Evolutionary conservation across 1,139 yeast genomes (phyloP).

Genomic region (Blastobotrys capitulatus): DNA sequence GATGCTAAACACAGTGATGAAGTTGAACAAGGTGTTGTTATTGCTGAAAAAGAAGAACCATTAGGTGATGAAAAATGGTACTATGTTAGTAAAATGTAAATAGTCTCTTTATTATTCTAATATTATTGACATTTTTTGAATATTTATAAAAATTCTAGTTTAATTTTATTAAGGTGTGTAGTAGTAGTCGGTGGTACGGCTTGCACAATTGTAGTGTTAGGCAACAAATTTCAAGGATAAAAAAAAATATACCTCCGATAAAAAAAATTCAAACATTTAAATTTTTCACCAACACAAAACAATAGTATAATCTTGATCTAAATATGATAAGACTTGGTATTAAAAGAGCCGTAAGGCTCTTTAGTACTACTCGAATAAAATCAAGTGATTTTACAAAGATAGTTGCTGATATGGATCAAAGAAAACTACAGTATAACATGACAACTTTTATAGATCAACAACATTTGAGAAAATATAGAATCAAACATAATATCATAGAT

Average conservation of each 20-base stretch:
- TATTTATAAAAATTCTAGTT: no score
- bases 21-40: background rate
- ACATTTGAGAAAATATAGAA: background rate
- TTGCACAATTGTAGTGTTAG: no score
- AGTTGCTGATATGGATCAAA: slow-evolving; percentile 9
- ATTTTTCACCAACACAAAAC: no score
- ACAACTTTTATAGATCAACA: background rate
- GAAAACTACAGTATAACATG: slow-evolving; percentile 2
- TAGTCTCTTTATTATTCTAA: background rate
- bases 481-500: background rate
- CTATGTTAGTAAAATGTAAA: slow-evolving; percentile 3
- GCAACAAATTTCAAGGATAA: no score
- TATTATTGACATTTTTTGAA: background rate
- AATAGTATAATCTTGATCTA: no score
- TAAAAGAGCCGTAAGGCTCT: no score
- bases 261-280: no score
- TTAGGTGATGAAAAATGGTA: slow-evolving; percentile 2
- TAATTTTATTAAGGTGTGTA: no score
- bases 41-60: background rate
- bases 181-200: no score
- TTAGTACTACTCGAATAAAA: no score
- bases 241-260: no score
- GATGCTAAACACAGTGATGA: background rate
- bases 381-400: background rate
- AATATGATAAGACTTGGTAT: no score